Evolutionary conservation across 2,329 filamentous ascomycete species (phyloP), one percentile per base, ranked within the genome.

Genomic region (Aspergillus costaricaensis): DNA sequence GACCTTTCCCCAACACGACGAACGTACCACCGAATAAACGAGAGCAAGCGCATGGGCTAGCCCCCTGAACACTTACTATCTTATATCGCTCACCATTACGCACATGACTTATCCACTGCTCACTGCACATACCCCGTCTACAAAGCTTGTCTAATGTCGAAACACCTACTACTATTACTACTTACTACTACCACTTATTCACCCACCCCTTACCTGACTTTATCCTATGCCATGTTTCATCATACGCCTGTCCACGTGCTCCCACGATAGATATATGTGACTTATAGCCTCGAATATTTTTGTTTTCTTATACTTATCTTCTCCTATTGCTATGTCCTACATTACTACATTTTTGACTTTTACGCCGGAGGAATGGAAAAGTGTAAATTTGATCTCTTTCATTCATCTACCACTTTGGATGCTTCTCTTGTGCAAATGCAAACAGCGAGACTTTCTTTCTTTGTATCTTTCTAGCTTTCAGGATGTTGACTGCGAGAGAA

Each of bases 241-340:
- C 56, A 63, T 62, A 65, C 58, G 59, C 62, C 47, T 61, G 57
- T 66, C 66, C 60, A 65, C 58, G 57, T 66, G 61, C 60, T 60
- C 41, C 54, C 62, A 66, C 62, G 66, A 71, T 68, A 68, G 63
- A 74, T 70, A 61, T 70, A 65, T 71, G 62, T 72, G 61, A 68
- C 64, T 65, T 67, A 65, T 63, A 65, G 57, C 70, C 32, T 36
- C 62, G 61, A 65, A 64, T 36, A 64, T 67, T 32, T 66, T 59
- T n/a, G n/a, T 61, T 64, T 55, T 63, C 58, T 51, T 58, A 57
- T 56, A 55, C 25, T 27, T 41, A 12, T 41, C 27, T 51, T 66
- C 27, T 60, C 58, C 58, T 63, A 55, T 61, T 60, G 55, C 70
- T 69, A 68, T 66, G 63, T 63, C 62, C 32, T 17, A 43, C 25